Conservation (phyloP, 495 filamentous ascomycete genomes). For the Aspergillus steynii region DNA sequence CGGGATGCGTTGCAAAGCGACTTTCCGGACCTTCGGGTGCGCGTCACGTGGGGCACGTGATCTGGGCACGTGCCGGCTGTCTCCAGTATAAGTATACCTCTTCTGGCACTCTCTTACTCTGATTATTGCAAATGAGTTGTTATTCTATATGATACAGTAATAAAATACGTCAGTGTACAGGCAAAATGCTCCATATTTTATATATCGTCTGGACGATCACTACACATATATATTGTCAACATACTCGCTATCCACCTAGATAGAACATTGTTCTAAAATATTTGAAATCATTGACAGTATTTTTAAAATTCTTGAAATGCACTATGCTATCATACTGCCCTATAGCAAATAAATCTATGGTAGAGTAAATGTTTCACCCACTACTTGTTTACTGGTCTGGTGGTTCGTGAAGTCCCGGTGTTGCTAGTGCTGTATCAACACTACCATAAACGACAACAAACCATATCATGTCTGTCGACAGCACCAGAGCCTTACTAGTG, state of each 20-base stretch:
- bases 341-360: background rate
- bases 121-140: too few relatives aligned
- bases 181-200: background rate
- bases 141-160: too few relatives aligned
- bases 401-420: background rate
- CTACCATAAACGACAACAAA: background rate
- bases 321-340: too few relatives aligned
- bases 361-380: background rate
- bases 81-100: too few relatives aligned
- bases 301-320: too few relatives aligned
- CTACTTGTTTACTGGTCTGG: background rate
- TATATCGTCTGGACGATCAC: background rate
- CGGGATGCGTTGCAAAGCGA: slow-evolving; percentile 39
- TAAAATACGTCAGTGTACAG: background rate
- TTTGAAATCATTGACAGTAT: too few relatives aligned
- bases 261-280: too few relatives aligned
- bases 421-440: background rate
- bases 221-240: background rate
- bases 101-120: too few relatives aligned
- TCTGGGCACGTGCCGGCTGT: background rate
- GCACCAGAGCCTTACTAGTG: background rate
- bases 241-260: background rate
- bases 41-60: slow-evolving; percentile 32
- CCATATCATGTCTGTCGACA: background rate
- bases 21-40: slow-evolving; percentile 30